Evolutionary conservation across 768 basidiomycete species (phyloP).

Genomic region (Neoboletus brunneissimus): DNA sequence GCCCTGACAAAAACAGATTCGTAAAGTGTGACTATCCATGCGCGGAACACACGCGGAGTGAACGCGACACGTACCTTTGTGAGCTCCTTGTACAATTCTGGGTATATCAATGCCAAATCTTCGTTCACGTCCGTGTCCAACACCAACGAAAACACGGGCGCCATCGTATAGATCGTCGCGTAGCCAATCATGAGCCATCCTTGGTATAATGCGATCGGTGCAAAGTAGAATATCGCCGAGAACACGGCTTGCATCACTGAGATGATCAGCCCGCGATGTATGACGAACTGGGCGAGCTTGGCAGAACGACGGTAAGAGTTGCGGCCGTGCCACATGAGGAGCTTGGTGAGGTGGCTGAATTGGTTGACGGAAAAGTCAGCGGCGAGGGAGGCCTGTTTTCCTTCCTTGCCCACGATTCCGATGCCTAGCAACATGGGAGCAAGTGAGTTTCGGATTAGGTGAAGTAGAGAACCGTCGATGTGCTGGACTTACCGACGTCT

Average conservation of each 20-base stretch:
- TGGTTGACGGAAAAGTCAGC: slow-evolving; percentile 98
- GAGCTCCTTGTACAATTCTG: slow-evolving; percentile 95
- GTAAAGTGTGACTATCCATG: neutral
- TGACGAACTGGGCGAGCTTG: slow-evolving; percentile 97
- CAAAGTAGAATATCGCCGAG: slow-evolving; percentile 89
- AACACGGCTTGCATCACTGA: slow-evolving; percentile 98
- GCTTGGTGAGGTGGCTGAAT: slow-evolving; percentile 92
- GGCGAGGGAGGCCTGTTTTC: slow-evolving; percentile 97
- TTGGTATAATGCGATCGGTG: slow-evolving; percentile 95
- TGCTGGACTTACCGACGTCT: slow-evolving; percentile 76
- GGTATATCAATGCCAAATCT: slow-evolving; percentile 91
- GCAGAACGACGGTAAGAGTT: slow-evolving; percentile 98
- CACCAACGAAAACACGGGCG: slow-evolving; percentile 95
- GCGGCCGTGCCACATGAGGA: slow-evolving; percentile 97
- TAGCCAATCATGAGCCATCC: slow-evolving; percentile 98
- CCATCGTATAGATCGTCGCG: slow-evolving; percentile 96
- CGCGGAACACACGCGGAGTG: neutral
- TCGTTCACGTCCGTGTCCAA: slow-evolving; percentile 95
- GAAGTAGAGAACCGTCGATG: neutral
- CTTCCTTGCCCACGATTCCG: slow-evolving; percentile 98
- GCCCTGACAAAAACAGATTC: slow-evolving; percentile 62
- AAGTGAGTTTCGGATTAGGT: neutral
- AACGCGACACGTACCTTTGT: slow-evolving; percentile 63
- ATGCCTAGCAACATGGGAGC: slow-evolving; percentile 52
- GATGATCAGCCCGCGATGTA: slow-evolving; percentile 95